Percentiles rank a stretch among this genome's conserved stretches.
These are phyloP conservation scores for Porphyra umbilicalis DNA, from an alignment of 31 red algal species.

Conservation along the genomic window DNA sequence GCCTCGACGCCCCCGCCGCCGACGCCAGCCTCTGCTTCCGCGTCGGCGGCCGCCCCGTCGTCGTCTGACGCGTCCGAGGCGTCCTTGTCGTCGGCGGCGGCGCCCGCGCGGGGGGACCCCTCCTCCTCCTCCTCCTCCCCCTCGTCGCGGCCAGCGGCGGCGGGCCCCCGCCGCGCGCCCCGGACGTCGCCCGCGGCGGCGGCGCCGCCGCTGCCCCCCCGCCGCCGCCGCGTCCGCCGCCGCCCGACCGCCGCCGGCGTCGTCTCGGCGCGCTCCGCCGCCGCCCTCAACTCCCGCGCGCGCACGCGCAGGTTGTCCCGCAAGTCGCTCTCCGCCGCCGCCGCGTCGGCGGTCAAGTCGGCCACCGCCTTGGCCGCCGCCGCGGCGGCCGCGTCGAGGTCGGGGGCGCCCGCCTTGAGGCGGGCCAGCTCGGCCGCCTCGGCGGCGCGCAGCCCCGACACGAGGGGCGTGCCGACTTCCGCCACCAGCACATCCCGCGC, in stretches of 20 bases:
- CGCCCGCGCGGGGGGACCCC: background rate
- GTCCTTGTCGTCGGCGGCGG: background rate
- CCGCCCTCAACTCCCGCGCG: slow-evolving; percentile 19
- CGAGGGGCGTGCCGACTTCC: slow-evolving; percentile 45
- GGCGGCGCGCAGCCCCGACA: slow-evolving; percentile 22
- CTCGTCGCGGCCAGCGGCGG: background rate
- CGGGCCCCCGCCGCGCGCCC: background rate
- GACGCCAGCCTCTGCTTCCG: background rate
- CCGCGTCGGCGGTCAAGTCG: slow-evolving; percentile 11
- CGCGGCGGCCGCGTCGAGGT: slow-evolving; percentile 5
- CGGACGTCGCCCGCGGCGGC: too few relatives aligned
- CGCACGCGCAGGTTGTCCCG: slow-evolving; percentile 33
- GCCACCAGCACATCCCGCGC: slow-evolving; percentile 28
- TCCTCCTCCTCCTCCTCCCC: background rate
- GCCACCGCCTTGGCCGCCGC: slow-evolving; percentile 17
- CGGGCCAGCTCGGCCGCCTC: slow-evolving; percentile 25
- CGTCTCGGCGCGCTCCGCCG: slow-evolving; percentile 5
- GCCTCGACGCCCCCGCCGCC: background rate
- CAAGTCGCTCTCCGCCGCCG: slow-evolving; percentile 44
- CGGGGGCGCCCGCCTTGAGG: slow-evolving; percentile 22
- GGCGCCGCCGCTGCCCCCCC: background rate
- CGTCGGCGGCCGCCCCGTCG: background rate
- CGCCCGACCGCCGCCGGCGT: slow-evolving; percentile 5
- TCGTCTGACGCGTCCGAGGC: background rate
- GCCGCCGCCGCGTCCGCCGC: background rate